A percentile compares a stretch with the other conserved stretches of the same genome.
Evolutionary conservation across 805 yeast genomes (phyloP).

Genomic region (Saturnispora sekii): DNA sequence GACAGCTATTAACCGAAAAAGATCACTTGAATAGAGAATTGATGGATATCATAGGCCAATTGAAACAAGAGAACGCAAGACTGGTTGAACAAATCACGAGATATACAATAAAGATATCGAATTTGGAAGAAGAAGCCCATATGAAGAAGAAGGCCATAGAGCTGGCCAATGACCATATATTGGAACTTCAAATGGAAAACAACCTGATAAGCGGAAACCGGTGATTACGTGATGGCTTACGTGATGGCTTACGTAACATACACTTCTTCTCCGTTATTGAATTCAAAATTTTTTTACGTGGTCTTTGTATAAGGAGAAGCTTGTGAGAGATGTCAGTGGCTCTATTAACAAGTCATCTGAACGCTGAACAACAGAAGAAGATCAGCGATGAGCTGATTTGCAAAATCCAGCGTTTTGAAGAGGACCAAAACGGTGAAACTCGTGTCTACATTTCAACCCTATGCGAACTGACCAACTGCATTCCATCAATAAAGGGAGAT

Average conservation of each 20-base stretch:
- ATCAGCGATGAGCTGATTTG: slow-evolving; percentile 8
- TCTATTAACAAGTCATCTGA: slow-evolving; percentile 12
- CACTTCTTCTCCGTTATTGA: not conserved
- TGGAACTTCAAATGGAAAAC: slow-evolving; percentile 40
- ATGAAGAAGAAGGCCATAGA: slow-evolving; percentile 38
- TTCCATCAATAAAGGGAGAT: slow-evolving; percentile 9
- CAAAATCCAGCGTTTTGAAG: slow-evolving; percentile 1
- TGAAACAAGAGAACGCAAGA: slow-evolving; percentile 10
- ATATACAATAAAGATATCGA: slow-evolving; percentile 19
- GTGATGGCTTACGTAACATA: too few species aligned
- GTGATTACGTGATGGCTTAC: not conserved
- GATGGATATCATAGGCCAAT: slow-evolving; percentile 4
- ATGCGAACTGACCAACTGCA: slow-evolving; percentile 14
- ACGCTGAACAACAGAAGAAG: slow-evolving; percentile 7
- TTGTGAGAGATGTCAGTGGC: slow-evolving; percentile 7
- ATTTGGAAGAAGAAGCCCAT: slow-evolving; percentile 25
- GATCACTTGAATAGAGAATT: slow-evolving; percentile 8
- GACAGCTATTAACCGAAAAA: slow-evolving; percentile 9
- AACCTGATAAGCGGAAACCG: slow-evolving; percentile 30
- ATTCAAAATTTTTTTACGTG: not conserved
- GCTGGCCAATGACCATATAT: slow-evolving; percentile 39
- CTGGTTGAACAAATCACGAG: slow-evolving; percentile 7
- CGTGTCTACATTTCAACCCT: slow-evolving; percentile 13
- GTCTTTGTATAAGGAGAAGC: too few species aligned
- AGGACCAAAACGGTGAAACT: not conserved